Evolutionary conservation across 2,329 filamentous ascomycete genomes (phyloP).

Genomic region (Aspergillus unguis): DNA sequence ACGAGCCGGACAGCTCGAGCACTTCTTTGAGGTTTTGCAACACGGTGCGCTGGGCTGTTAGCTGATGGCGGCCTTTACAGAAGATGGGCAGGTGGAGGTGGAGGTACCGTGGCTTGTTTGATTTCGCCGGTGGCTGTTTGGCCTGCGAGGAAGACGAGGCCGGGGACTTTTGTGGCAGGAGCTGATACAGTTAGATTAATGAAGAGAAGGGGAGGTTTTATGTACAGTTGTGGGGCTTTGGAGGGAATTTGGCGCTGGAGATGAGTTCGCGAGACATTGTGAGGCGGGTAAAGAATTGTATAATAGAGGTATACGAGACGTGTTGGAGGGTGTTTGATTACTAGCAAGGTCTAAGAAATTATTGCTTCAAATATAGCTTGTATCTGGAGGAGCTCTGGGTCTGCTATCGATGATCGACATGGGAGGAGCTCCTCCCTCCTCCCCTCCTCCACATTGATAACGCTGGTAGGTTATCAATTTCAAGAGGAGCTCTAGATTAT

Average conservation of each 20-base stretch:
- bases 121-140: conserved; percentile 52
- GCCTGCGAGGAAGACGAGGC: conserved; percentile 48
- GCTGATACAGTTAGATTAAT: conserved; percentile 20
- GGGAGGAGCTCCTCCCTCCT: conserved; percentile 1
- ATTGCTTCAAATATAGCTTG: too few relatives aligned
- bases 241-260: conserved; percentile 47
- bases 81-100: conserved; percentile 6
- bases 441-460: background rate
- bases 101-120: conserved; percentile 44
- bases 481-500: background rate
- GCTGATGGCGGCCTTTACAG: background rate
- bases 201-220: background rate
- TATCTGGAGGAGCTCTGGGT: background rate
- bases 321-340: too few relatives aligned
- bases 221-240: conserved; percentile 48
- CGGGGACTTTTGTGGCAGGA: conserved; percentile 45
- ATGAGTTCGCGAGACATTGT: conserved; percentile 48
- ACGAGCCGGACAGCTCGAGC: conserved; percentile 58
- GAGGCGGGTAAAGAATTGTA: background rate
- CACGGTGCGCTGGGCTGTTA: conserved; percentile 23
- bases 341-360: too few relatives aligned
- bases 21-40: conserved; percentile 56
- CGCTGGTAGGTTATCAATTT: background rate
- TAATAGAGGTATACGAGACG: too few relatives aligned
- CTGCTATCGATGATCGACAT: background rate